phyloP scores from a whole-genome alignment of 495 filamentous ascomycete genomes.

The Neurospora sp. region DNA sequence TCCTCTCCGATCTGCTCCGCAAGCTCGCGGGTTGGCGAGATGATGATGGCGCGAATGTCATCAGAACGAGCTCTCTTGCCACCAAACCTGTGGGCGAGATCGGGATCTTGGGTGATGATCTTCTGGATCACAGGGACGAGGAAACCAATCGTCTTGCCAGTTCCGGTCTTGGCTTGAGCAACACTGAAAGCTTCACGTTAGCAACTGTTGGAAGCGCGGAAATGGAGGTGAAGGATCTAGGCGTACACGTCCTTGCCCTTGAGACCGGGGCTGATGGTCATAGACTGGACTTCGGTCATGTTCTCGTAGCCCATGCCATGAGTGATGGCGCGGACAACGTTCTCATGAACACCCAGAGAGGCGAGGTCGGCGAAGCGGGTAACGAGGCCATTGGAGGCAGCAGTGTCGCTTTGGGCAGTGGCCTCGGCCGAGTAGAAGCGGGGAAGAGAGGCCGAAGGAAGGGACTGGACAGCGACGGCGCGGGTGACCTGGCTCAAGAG shows the following conservation, averaged over 20 bases:
- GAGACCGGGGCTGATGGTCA: conserved; percentile 70
- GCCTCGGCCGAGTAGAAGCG: conserved; percentile 33
- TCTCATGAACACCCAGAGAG: conserved; percentile 48
- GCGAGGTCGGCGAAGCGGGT: conserved; percentile 63
- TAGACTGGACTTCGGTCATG: conserved; percentile 89
- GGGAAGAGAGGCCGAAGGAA: conserved; percentile 11
- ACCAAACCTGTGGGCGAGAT: conserved; percentile 22
- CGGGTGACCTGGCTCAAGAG: conserved; percentile 8
- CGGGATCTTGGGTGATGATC: conserved; percentile 51
- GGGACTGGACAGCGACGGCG: conserved; percentile 4
- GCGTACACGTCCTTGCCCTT: conserved; percentile 75
- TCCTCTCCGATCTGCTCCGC: conserved; percentile 90
- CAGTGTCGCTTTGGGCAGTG: conserved; percentile 7
- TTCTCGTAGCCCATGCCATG: conserved; percentile 62
- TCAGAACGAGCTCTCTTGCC: conserved; percentile 29
- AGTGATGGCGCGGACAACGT: conserved; percentile 60
- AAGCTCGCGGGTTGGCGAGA: conserved; percentile 91
- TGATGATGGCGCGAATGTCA: conserved; percentile 80
- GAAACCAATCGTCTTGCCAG: conserved; percentile 81
- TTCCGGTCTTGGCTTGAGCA: conserved; percentile 81
- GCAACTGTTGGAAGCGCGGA: neutral
- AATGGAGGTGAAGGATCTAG: neutral
- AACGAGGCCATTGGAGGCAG: conserved; percentile 24
- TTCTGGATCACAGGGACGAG: conserved; percentile 66
- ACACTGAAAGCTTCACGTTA: conserved; percentile 43